These are phyloP conservation scores for Plenodomus biglobosus DNA, from an alignment of 2,329 filamentous ascomycete genomes.

Conservation along the genomic window DNA sequence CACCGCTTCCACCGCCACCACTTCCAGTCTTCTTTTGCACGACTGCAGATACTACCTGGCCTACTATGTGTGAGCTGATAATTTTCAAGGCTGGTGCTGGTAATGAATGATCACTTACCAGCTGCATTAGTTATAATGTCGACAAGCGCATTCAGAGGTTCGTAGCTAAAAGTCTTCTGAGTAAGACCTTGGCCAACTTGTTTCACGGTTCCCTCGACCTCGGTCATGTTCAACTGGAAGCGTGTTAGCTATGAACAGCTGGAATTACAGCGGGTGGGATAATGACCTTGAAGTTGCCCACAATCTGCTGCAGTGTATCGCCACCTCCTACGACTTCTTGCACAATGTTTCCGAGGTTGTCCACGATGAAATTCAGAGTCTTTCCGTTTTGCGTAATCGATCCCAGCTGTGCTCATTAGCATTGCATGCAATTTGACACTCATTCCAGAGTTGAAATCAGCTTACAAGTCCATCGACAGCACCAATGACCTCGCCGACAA, in stretches of 20 bases:
- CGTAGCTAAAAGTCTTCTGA: constrained; percentile 58
- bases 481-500: constrained; percentile 58
- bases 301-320: constrained; percentile 53
- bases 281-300: constrained; percentile 56
- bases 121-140: constrained; percentile 59
- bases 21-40: constrained; percentile 40
- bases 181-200: constrained; percentile 44
- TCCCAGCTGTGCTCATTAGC: constrained; percentile 46
- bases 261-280: neutral
- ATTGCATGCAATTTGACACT: neutral
- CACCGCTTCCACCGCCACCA: constrained; percentile 11
- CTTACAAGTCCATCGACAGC: constrained; percentile 57
- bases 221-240: constrained; percentile 57
- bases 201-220: constrained; percentile 43
- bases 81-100: neutral
- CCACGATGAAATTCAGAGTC: constrained; percentile 59
- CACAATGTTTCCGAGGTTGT: constrained; percentile 65
- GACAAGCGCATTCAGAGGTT: constrained; percentile 54
- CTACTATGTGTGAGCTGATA: constrained; percentile 19
- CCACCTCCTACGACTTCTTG: constrained; percentile 57
- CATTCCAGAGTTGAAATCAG: neutral
- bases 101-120: constrained; percentile 4
- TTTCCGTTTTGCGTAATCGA: constrained; percentile 60
- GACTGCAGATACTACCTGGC: constrained; percentile 57
- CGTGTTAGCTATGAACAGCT: neutral